Percentiles rank a stretch among this genome's conserved stretches.
These are phyloP conservation scores for Backusella tuberculispora DNA, from an alignment of 192 early-diverging fungal species.

Conservation along the genomic window DNA sequence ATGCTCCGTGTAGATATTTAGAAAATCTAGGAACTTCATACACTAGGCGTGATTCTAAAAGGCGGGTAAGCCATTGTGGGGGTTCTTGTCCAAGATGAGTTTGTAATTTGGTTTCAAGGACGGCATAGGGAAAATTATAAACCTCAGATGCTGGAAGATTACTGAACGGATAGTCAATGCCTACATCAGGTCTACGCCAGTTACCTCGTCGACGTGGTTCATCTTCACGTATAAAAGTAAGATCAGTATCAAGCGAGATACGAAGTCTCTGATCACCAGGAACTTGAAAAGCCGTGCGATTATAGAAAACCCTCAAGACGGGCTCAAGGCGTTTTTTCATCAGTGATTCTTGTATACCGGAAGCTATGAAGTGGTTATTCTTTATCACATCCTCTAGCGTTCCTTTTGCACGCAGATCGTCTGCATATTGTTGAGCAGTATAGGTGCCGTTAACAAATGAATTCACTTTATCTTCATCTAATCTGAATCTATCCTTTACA, in stretches of 20 bases:
- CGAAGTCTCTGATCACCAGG: constrained; percentile 94
- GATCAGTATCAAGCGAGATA: constrained; percentile 93
- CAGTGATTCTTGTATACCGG: constrained; percentile 60
- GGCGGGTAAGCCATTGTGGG: constrained; percentile 81
- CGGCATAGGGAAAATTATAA: constrained; percentile 83
- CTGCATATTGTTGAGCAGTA: constrained; percentile 42
- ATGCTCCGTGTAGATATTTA: constrained; percentile 49
- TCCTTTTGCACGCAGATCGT: constrained; percentile 14
- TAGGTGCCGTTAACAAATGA: constrained; percentile 77
- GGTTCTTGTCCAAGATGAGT: constrained; percentile 76
- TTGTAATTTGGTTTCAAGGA: constrained; percentile 90
- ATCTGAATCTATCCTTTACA: constrained; percentile 88
- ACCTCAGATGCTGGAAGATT: constrained; percentile 65
- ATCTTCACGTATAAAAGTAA: constrained; percentile 97
- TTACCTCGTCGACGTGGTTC: constrained; percentile 73
- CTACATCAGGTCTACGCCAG: constrained; percentile 92
- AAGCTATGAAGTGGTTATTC: constrained; percentile 48
- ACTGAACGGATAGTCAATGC: constrained; percentile 80
- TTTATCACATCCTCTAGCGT: constrained; percentile 13
- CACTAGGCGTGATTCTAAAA: constrained; percentile 53
- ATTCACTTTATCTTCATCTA: constrained; percentile 94
- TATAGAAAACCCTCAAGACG: constrained; percentile 90
- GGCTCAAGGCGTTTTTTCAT: constrained; percentile 58
- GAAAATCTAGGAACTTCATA: constrained; percentile 55
- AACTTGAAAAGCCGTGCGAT: constrained; percentile 97